A percentile compares a stretch with the other conserved stretches of the same genome.
Evolutionary conservation across 345 rosid species (phyloP).

Genomic region (Syzygium grande): DNA sequence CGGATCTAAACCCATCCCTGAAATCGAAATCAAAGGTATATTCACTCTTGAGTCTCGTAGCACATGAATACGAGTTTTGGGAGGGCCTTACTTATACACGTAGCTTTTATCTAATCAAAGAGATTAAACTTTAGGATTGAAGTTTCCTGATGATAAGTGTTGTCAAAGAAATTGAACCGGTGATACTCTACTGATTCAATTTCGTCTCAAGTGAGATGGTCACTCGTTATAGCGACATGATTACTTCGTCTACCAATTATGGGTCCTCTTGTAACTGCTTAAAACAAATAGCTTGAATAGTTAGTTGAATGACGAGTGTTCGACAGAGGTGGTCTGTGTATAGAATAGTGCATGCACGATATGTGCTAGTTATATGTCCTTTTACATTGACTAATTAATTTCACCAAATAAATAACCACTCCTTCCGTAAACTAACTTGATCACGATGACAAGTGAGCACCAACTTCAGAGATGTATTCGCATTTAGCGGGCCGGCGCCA

Average conservation of each 20-base stretch:
- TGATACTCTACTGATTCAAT: neutral
- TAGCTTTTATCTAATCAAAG: no score
- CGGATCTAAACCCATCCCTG: no score
- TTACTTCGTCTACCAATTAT: neutral
- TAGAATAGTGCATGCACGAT: neutral
- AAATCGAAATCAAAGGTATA: no score
- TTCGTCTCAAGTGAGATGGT: neutral
- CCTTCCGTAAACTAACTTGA: neutral
- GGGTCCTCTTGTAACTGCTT: neutral
- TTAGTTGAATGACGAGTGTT: neutral
- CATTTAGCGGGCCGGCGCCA: slow-evolving; percentile 82
- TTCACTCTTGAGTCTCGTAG: no score
- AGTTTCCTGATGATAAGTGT: neutral
- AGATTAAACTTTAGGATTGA: neutral
- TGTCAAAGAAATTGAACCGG: neutral
- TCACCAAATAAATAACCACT: neutral
- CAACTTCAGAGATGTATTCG: slow-evolving; percentile 43
- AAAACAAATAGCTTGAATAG: neutral
- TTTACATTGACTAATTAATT: neutral
- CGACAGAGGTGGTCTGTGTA: neutral
- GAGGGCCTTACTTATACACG: no score
- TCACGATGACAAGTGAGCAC: slow-evolving; percentile 30
- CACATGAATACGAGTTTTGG: no score
- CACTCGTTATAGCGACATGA: neutral
- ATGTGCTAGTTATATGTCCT: neutral